Conservation (phyloP, 1,139 yeast genomes). For the Debaryomyces sp. region DNA sequence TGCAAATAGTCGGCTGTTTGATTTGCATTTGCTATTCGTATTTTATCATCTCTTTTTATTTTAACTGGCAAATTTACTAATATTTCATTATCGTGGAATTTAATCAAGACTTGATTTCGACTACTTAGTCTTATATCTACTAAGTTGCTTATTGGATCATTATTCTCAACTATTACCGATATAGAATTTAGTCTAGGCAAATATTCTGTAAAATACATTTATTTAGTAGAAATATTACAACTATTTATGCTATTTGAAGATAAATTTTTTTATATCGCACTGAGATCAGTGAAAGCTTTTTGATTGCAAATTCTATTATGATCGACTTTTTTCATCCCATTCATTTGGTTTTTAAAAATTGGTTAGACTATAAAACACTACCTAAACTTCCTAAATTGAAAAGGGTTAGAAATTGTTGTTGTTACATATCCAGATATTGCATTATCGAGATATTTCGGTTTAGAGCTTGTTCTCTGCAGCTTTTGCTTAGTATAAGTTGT, state of each 20-base stretch:
- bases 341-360: not conserved
- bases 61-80: constrained; percentile 8
- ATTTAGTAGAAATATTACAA: not conserved
- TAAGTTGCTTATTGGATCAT: constrained; percentile 14
- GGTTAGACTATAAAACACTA: not conserved
- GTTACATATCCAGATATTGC: not conserved
- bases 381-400: not conserved
- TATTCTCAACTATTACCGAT: constrained; percentile 30
- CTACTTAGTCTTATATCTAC: constrained; percentile 2
- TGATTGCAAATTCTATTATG: no score
- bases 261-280: not conserved
- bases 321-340: not conserved
- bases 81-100: not conserved
- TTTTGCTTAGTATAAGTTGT: not conserved
- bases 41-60: not conserved
- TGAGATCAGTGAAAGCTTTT: no score
- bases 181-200: constrained; percentile 41
- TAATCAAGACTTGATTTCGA: constrained; percentile 2
- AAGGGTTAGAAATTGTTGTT: not conserved
- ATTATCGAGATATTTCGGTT: not conserved
- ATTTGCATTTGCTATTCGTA: constrained; percentile 8
- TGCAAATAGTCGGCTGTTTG: constrained; percentile 6
- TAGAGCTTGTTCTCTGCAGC: not conserved
- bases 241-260: not conserved
- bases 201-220: constrained; percentile 41